phyloP scores from a whole-genome alignment of 2,329 filamentous ascomycete genomes.

The Trichoderma afroharzianum region DNA sequence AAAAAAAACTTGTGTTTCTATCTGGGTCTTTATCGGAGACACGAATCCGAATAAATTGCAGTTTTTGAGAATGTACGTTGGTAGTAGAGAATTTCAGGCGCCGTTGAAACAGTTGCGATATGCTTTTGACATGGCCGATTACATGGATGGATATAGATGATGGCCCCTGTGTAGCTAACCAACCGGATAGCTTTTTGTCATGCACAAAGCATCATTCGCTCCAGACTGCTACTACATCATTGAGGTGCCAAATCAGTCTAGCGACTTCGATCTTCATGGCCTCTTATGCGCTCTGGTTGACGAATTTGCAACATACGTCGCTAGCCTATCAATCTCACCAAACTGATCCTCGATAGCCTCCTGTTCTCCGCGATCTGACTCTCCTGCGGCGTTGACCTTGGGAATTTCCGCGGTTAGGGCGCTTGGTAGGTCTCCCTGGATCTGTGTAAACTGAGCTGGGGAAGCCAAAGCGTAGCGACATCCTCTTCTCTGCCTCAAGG shows the following conservation, averaged over 20 bases:
- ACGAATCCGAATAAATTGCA: not conserved
- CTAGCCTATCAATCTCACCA: not conserved
- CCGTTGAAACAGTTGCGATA: not conserved
- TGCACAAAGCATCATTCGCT: not conserved
- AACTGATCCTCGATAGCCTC: not conserved
- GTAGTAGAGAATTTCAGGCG: not conserved
- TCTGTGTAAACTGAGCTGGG: not conserved
- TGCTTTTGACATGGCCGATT: not conserved
- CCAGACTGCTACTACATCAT: not conserved
- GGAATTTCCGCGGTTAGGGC: no score
- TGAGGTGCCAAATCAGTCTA: not conserved
- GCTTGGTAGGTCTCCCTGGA: no score
- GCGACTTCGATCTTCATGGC: not conserved
- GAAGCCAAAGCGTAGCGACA: not conserved
- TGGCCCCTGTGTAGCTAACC: not conserved
- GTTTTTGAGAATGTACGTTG: not conserved
- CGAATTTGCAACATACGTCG: not conserved
- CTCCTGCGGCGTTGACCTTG: no score
- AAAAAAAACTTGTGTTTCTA: not conserved
- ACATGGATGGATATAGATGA: not conserved
- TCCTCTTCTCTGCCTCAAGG: not conserved
- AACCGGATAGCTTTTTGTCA: not conserved
- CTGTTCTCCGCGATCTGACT: no score
- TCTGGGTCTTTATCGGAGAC: not conserved
- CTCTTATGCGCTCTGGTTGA: not conserved